These are phyloP conservation scores for Phytopythium kandeliae DNA, from an alignment of 352 stramenopile species.

Conservation along the genomic window DNA sequence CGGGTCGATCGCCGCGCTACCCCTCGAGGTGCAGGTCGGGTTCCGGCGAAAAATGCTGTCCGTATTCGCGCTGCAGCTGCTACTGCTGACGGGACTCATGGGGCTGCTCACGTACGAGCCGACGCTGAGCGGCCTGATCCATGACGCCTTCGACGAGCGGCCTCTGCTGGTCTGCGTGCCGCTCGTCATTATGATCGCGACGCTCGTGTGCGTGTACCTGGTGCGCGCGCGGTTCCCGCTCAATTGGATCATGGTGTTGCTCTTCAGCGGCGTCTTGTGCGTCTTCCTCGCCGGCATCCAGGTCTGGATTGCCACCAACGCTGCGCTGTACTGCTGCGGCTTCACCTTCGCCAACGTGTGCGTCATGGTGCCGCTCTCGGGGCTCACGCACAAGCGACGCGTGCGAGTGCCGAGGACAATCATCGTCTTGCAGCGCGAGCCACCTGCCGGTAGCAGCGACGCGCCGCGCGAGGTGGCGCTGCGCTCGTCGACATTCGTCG, in stretches of 20 bases:
- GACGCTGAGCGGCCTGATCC: slow-evolving; percentile 13
- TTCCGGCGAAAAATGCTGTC: slow-evolving; percentile 44
- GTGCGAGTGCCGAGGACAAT: background rate
- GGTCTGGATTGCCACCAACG: slow-evolving; percentile 38
- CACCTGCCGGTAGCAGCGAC: background rate
- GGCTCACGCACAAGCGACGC: slow-evolving; percentile 10
- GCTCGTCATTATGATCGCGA: slow-evolving; percentile 20
- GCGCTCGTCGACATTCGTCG: slow-evolving; percentile 21
- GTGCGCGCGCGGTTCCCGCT: slow-evolving; percentile 35
- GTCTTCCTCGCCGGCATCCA: slow-evolving; percentile 35
- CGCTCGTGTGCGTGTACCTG: slow-evolving; percentile 29
- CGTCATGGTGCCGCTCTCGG: slow-evolving; percentile 32
- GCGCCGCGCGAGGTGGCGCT: slow-evolving; percentile 19
- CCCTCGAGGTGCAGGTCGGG: slow-evolving; percentile 30
- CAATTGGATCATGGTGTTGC: slow-evolving; percentile 39
- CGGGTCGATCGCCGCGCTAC: slow-evolving; percentile 28
- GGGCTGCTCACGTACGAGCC: slow-evolving; percentile 22
- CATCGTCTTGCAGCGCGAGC: background rate
- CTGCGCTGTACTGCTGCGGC: slow-evolving; percentile 32
- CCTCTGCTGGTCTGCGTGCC: slow-evolving; percentile 7
- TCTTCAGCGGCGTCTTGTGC: slow-evolving; percentile 31
- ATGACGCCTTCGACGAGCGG: slow-evolving; percentile 1
- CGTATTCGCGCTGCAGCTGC: slow-evolving; percentile 36
- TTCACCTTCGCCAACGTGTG: slow-evolving; percentile 32
- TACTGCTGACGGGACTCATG: slow-evolving; percentile 28